Evolutionary conservation across 257 asterid genomes (phyloP).

Genomic region (Cruciata laevipes): DNA sequence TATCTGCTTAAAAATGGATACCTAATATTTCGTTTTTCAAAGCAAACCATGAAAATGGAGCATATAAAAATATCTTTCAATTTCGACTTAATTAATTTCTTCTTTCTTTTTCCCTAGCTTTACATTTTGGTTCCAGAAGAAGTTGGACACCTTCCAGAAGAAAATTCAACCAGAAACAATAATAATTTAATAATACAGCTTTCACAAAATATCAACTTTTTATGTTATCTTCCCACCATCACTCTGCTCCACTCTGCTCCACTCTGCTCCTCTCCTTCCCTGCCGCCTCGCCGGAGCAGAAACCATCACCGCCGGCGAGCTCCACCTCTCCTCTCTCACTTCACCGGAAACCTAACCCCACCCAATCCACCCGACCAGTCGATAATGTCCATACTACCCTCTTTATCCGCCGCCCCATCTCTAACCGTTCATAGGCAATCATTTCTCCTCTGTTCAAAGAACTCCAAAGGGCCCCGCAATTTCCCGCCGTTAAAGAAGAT

Average conservation of each 20-base stretch:
- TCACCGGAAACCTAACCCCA: neutral
- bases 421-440: conserved; percentile 12
- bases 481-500: conserved; percentile 6
- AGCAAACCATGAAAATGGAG: too few species aligned
- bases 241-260: conserved; percentile 1
- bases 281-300: conserved; percentile 12
- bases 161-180: too few species aligned
- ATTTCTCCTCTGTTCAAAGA: conserved; percentile 9
- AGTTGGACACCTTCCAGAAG: neutral
- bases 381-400: conserved; percentile 25
- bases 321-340: neutral
- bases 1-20: too few species aligned
- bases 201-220: neutral
- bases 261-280: conserved; percentile 18
- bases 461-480: conserved; percentile 9
- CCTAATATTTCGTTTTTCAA: too few species aligned
- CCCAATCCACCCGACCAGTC: neutral
- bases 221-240: conserved; percentile 11
- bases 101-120: too few species aligned
- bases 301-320: neutral
- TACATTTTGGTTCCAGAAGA: too few species aligned
- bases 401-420: conserved; percentile 2
- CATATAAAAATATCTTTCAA: too few species aligned
- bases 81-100: too few species aligned
- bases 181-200: neutral